Percentiles rank a stretch among this genome's conserved stretches.
phyloP scores from a whole-genome alignment of 768 basidiomycete species.

The Tubosaeta sp. region DNA sequence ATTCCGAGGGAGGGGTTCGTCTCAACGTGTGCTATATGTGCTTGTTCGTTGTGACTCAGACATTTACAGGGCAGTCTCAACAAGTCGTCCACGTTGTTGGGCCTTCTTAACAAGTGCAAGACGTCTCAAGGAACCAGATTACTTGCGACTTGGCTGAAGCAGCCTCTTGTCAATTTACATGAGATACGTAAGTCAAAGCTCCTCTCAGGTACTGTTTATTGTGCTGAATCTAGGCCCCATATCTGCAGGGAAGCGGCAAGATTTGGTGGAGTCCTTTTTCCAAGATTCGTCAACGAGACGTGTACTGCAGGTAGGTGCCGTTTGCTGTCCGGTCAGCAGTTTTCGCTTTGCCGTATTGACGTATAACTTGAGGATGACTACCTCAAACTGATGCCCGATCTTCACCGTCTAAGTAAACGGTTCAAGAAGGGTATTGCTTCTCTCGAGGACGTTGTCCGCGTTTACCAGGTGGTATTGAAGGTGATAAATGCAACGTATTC shows the following conservation, averaged over 20 bases:
- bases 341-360: background rate
- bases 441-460: conserved; percentile 91
- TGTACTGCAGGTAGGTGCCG: conserved; percentile 58
- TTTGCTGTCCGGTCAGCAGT: background rate
- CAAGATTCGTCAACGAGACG: conserved; percentile 71
- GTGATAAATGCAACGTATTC: conserved; percentile 34
- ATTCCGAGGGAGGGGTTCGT: conserved; percentile 47
- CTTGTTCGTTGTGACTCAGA: background rate
- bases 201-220: background rate
- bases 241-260: conserved; percentile 70
- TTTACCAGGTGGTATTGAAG: conserved; percentile 89
- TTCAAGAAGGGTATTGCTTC: conserved; percentile 82
- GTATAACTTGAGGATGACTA: conserved; percentile 63
- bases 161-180: conserved; percentile 90
- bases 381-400: conserved; percentile 89
- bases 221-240: background rate
- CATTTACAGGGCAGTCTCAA: conserved; percentile 49
- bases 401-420: conserved; percentile 86
- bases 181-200: conserved; percentile 67
- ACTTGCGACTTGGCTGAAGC: conserved; percentile 90
- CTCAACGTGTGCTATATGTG: background rate
- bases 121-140: conserved; percentile 90
- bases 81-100: conserved; percentile 84
- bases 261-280: conserved; percentile 81
- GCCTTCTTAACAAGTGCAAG: conserved; percentile 91